Percentiles rank a stretch among this genome's conserved stretches.
These are phyloP conservation scores for Austroboletus novae-zelandiae DNA, from an alignment of 1,284 basidiomycete genomes.

Conservation along the genomic window DNA sequence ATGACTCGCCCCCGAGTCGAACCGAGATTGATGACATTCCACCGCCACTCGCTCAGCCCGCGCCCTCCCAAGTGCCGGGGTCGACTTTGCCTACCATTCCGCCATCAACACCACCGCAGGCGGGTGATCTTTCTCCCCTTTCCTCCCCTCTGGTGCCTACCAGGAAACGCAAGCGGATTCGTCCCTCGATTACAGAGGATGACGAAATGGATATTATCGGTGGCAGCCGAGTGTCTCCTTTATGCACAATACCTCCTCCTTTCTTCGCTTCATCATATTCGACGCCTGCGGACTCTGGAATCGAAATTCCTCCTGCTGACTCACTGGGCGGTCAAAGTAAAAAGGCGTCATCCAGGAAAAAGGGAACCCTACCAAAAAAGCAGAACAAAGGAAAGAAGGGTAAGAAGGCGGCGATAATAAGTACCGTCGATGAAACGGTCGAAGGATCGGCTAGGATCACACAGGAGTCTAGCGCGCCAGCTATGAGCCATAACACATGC, in stretches of 20 bases:
- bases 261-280: constrained; percentile 33
- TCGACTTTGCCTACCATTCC: constrained; percentile 28
- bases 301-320: constrained; percentile 20
- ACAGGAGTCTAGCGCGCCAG: constrained; percentile 1
- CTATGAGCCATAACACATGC: background rate
- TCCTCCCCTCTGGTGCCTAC: constrained; percentile 20
- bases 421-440: background rate
- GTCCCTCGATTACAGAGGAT: constrained; percentile 9
- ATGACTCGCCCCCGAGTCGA: constrained; percentile 6
- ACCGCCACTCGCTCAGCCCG: background rate
- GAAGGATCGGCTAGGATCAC: constrained; percentile 1
- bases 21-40: background rate
- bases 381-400: constrained; percentile 22
- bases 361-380: constrained; percentile 6
- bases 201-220: constrained; percentile 17
- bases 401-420: constrained; percentile 3
- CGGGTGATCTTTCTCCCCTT: constrained; percentile 19
- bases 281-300: constrained; percentile 19
- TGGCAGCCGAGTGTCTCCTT: constrained; percentile 1
- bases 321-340: constrained; percentile 6
- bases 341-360: constrained; percentile 16
- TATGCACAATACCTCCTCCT: constrained; percentile 14
- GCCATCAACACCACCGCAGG: constrained; percentile 26
- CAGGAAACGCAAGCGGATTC: constrained; percentile 28
- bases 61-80: constrained; percentile 11